phyloP scores from a whole-genome alignment of 2,329 filamentous ascomycete species.

The Penicillium sp. region DNA sequence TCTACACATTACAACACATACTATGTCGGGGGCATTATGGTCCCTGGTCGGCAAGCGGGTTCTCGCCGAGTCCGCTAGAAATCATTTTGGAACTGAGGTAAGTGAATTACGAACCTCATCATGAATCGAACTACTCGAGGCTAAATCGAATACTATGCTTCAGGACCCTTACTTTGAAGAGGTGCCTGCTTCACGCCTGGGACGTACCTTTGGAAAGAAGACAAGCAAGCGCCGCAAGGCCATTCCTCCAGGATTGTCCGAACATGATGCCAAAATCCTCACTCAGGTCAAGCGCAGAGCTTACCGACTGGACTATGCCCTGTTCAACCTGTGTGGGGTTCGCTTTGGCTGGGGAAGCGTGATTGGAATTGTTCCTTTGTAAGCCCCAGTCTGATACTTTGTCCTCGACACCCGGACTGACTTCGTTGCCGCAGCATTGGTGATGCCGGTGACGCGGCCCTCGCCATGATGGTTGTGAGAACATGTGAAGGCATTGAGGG shows the following conservation, averaged over 20 bases:
- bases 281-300: slow-evolving; percentile 82
- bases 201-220: slow-evolving; percentile 65
- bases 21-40: slow-evolving; percentile 30
- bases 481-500: slow-evolving; percentile 73
- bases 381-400: slow-evolving; percentile 43
- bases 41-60: slow-evolving; percentile 35
- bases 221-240: slow-evolving; percentile 82
- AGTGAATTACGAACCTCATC: slow-evolving; percentile 9
- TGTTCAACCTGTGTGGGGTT: slow-evolving; percentile 78
- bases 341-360: slow-evolving; percentile 86
- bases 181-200: slow-evolving; percentile 68
- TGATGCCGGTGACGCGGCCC: slow-evolving; percentile 68
- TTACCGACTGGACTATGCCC: slow-evolving; percentile 77
- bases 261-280: slow-evolving; percentile 76
- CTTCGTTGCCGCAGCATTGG: slow-evolving; percentile 57
- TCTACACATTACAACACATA: not conserved
- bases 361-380: slow-evolving; percentile 79
- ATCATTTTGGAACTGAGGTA: slow-evolving; percentile 45
- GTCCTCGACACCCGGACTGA: not conserved
- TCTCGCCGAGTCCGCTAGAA: slow-evolving; percentile 39
- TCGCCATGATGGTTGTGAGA: slow-evolving; percentile 72
- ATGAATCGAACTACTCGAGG: not conserved
- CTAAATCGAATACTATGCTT: slow-evolving; percentile 3
- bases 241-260: slow-evolving; percentile 75
- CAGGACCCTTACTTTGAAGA: slow-evolving; percentile 90